Evolutionary conservation across 441 rosid species (phyloP).

Genomic region (Pelargonium exstipulatum): DNA sequence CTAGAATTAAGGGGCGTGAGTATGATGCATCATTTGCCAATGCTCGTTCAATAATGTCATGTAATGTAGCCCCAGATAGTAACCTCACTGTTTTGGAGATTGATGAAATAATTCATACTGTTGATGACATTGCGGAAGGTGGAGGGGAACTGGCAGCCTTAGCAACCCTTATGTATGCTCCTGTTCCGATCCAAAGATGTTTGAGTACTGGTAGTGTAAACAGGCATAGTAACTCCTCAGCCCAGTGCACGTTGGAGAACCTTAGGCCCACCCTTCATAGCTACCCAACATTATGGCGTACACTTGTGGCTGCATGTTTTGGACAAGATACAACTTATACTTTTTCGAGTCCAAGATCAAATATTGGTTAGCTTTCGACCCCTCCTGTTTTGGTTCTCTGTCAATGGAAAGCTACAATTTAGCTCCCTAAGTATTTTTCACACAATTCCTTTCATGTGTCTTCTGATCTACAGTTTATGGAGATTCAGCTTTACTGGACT

Average conservation of each 20-base stretch:
- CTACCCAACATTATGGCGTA: constrained; percentile 84
- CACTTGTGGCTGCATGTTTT: constrained; percentile 66
- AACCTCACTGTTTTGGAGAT: constrained; percentile 50
- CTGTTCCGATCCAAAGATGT: constrained; percentile 68
- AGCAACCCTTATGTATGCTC: constrained; percentile 89
- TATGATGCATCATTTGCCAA: constrained; percentile 96
- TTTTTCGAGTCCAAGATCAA: constrained; percentile 47
- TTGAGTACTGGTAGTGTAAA: constrained; percentile 71
- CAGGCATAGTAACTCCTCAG: constrained; percentile 68
- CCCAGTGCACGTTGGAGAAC: constrained; percentile 94
- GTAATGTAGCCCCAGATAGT: constrained; percentile 38
- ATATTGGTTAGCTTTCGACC: constrained; percentile 52
- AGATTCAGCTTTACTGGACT: constrained; percentile 63
- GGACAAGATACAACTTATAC: constrained; percentile 59
- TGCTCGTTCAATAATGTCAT: constrained; percentile 71
- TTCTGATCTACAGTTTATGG: constrained; percentile 25
- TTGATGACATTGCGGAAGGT: constrained; percentile 98
- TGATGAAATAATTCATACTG: constrained; percentile 67
- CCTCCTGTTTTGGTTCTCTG: constrained; percentile 14
- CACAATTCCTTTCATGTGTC: constrained; percentile 27
- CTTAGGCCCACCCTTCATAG: constrained; percentile 70
- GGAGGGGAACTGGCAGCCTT: constrained; percentile 96
- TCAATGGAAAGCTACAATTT: constrained; percentile 14
- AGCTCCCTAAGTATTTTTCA: neutral
- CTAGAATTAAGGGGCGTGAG: constrained; percentile 80